Percentiles rank a stretch among this genome's conserved stretches.
Conservation (phyloP, 495 filamentous ascomycete species). For the Neurospora sp. region DNA sequence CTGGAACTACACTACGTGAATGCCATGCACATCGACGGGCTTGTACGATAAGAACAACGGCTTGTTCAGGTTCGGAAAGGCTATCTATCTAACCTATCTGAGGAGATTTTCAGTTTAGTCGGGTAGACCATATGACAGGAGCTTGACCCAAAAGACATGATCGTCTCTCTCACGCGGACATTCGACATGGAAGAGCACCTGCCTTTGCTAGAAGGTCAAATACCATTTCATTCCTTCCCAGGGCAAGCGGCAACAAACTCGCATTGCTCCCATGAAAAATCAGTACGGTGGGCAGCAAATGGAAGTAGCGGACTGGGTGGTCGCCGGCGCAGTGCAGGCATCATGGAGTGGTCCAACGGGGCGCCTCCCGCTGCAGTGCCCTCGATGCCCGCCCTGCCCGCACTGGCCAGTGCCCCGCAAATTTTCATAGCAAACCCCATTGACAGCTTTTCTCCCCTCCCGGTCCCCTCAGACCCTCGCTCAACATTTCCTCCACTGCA, state of each 20-base stretch:
- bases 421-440: slow-evolving; percentile 18
- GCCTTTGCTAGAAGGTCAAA: background rate
- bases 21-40: background rate
- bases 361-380: background rate
- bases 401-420: slow-evolving; percentile 21
- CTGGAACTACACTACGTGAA: background rate
- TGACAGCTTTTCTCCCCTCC: slow-evolving; percentile 22
- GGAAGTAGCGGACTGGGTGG: background rate
- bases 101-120: background rate
- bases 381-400: background rate
- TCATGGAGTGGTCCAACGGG: background rate
- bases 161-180: background rate
- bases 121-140: background rate
- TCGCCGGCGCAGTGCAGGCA: background rate
- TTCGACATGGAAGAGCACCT: background rate
- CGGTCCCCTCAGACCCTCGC: background rate
- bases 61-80: background rate
- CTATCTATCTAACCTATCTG: background rate
- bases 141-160: background rate
- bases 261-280: background rate
- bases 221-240: background rate
- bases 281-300: background rate
- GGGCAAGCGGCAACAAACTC: background rate
- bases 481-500: slow-evolving; percentile 21
- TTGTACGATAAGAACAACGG: background rate